Evolutionary conservation across 129 eudicot species (phyloP).

Genomic region (Centella asiatica): DNA sequence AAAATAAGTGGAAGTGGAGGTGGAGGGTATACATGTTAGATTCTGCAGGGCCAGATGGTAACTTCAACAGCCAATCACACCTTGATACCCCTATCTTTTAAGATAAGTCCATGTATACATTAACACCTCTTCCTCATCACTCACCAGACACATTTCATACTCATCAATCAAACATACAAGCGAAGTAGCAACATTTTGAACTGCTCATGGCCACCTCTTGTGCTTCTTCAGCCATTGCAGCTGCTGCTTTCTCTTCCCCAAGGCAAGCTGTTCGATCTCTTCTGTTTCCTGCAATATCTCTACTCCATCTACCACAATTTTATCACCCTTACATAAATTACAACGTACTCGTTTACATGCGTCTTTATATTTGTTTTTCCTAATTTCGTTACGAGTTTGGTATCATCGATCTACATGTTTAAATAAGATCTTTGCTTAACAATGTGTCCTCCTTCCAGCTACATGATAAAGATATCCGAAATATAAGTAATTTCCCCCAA

Average conservation of each 20-base stretch:
- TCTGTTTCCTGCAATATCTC: too few species aligned
- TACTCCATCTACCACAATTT: neutral
- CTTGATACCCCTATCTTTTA: neutral
- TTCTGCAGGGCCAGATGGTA: neutral
- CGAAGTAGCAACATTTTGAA: neutral
- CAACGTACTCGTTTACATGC: neutral
- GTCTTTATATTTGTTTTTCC: neutral
- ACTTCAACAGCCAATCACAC: slow-evolving; percentile 7
- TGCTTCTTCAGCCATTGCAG: slow-evolving; percentile 96
- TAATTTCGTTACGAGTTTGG: too few species aligned
- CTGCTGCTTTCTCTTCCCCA: slow-evolving; percentile 68
- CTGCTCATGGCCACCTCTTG: slow-evolving; percentile 78
- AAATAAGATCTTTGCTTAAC: too few species aligned
- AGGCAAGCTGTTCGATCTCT: too few species aligned
- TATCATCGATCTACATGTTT: too few species aligned
- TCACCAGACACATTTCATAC: neutral
- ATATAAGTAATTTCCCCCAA: neutral
- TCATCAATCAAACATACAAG: slow-evolving; percentile 21
- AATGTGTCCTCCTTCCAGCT: neutral
- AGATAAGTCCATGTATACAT: slow-evolving; percentile 7
- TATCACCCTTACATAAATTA: neutral
- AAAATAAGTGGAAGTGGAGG: neutral
- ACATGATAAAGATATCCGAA: neutral
- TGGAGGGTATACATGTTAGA: neutral
- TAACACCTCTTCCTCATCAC: slow-evolving; percentile 9